phyloP scores from a whole-genome alignment of 2,329 filamentous ascomycete genomes.

The Zymoseptoria brevis region DNA sequence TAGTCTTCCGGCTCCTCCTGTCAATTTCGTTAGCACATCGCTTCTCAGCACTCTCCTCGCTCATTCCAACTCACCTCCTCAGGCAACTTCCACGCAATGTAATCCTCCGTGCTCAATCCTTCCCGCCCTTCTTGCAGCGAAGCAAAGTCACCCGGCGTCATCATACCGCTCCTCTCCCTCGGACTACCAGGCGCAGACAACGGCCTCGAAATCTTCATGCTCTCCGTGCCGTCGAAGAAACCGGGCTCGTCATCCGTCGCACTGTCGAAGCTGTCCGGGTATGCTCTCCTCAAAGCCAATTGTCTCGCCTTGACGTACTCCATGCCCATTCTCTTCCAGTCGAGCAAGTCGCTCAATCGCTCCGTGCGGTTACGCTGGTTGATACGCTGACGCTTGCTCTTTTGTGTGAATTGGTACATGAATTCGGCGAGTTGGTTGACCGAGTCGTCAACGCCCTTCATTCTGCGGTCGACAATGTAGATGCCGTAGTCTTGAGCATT shows the following conservation, averaged over 20 bases:
- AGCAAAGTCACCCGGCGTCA: slow-evolving; percentile 97
- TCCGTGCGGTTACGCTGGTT: slow-evolving; percentile 98
- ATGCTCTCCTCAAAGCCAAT: slow-evolving; percentile 81
- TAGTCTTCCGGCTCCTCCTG: slow-evolving; percentile 75
- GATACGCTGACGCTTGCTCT: slow-evolving; percentile 93
- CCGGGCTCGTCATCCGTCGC: slow-evolving; percentile 67
- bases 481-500: slow-evolving; percentile 98
- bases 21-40: slow-evolving; percentile 3
- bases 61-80: slow-evolving; percentile 51
- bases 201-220: slow-evolving; percentile 84
- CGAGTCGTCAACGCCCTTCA: slow-evolving; percentile 93
- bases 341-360: slow-evolving; percentile 83
- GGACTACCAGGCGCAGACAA: slow-evolving; percentile 92
- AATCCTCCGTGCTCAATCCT: slow-evolving; percentile 90
- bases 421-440: slow-evolving; percentile 87
- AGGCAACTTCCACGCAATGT: slow-evolving; percentile 96
- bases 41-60: background rate
- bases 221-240: slow-evolving; percentile 81
- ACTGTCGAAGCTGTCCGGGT: slow-evolving; percentile 73
- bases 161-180: slow-evolving; percentile 86
- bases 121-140: slow-evolving; percentile 91
- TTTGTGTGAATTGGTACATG: slow-evolving; percentile 91
- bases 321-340: slow-evolving; percentile 99
- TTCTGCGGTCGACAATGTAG: slow-evolving; percentile 93
- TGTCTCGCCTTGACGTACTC: slow-evolving; percentile 98